Evolutionary conservation across 441 rosid genomes (phyloP).

Genomic region (Adansonia madagascariensis): DNA sequence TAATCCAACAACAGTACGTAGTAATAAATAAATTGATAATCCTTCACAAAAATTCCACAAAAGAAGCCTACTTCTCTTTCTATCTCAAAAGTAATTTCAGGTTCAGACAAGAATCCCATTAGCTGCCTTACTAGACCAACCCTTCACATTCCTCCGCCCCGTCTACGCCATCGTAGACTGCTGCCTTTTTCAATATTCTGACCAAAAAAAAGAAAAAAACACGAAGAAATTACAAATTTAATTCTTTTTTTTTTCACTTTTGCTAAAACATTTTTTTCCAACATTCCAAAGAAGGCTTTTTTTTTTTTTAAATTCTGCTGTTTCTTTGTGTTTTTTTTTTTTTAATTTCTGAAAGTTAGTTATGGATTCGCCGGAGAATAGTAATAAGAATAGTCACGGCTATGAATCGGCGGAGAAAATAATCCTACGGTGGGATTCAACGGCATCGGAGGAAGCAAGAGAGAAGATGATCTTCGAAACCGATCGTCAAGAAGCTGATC

Average conservation of each 20-base stretch:
- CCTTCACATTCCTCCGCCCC: background rate
- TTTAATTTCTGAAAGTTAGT: background rate
- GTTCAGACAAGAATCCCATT: conserved; percentile 22
- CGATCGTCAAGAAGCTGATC: conserved; percentile 74
- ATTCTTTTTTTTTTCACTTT: background rate
- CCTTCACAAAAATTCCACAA: background rate
- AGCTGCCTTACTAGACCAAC: conserved; percentile 16
- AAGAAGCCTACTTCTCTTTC: conserved; percentile 11
- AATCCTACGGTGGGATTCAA: conserved; percentile 82
- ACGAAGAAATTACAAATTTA: background rate
- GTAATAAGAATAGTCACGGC: conserved; percentile 16
- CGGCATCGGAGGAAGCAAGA: conserved; percentile 75
- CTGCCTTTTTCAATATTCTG: background rate
- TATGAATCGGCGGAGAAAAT: conserved; percentile 70
- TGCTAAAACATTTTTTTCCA: background rate
- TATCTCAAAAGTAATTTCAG: background rate
- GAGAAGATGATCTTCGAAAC: conserved; percentile 77
- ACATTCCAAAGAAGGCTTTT: background rate
- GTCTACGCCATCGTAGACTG: background rate
- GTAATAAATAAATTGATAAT: background rate
- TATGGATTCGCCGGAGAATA: conserved; percentile 38
- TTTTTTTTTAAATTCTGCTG: background rate
- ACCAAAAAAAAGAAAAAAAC: background rate
- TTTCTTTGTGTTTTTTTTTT: background rate
- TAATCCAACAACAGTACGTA: background rate